Percentiles rank a stretch among this genome's conserved stretches.
Evolutionary conservation across 768 basidiomycete genomes (phyloP).

Genomic region (Naganishia kalamii): DNA sequence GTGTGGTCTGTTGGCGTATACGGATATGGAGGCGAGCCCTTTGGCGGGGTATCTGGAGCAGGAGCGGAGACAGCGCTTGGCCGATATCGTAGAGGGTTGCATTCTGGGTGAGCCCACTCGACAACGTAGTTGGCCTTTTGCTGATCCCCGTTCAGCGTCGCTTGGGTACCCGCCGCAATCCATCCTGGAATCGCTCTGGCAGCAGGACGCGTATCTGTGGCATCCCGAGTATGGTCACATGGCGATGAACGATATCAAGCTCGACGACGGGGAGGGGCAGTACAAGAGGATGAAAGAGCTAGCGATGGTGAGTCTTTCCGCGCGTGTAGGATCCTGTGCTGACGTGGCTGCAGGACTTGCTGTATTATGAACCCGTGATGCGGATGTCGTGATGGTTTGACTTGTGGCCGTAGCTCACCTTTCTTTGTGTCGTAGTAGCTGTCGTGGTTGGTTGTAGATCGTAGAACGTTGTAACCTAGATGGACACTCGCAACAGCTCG

Average conservation of each 20-base stretch:
- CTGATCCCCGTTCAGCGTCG: not conserved
- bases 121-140: not conserved
- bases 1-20: slow-evolving; percentile 73
- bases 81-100: slow-evolving; percentile 80
- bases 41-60: slow-evolving; percentile 69
- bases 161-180: not conserved
- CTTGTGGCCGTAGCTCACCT: too few species aligned
- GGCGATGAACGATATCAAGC: not conserved
- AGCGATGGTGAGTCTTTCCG: slow-evolving; percentile 2
- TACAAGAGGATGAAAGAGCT: slow-evolving; percentile 5
- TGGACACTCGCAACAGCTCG: too few species aligned
- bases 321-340: too few species aligned
- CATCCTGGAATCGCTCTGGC: slow-evolving; percentile 4
- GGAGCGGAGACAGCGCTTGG: slow-evolving; percentile 70
- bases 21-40: slow-evolving; percentile 67
- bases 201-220: slow-evolving; percentile 14
- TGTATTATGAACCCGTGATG: not conserved
- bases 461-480: not conserved
- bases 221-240: slow-evolving; percentile 5
- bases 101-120: slow-evolving; percentile 58
- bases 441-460: too few species aligned
- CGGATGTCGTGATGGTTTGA: not conserved
- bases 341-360: not conserved
- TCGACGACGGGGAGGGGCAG: not conserved
- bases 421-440: not conserved